Evolutionary conservation across 2,329 filamentous ascomycete species (phyloP).

Genomic region (Fusarium bulbicola): DNA sequence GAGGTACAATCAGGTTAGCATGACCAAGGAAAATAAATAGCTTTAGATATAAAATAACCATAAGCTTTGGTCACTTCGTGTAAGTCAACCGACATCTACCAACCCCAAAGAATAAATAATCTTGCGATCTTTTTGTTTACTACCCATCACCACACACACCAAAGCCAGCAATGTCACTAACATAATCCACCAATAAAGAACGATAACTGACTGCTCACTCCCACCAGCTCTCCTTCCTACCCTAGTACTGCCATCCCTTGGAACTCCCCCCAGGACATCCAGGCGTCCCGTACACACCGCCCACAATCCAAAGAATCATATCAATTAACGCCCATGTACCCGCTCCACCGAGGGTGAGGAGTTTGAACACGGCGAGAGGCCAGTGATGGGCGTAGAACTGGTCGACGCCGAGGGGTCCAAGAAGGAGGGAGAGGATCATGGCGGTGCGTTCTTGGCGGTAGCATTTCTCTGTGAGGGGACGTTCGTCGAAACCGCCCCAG

Average conservation of each 20-base stretch:
- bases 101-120: background rate
- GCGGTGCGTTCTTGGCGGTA: conserved; percentile 35
- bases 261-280: conserved; percentile 31
- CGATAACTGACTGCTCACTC: background rate
- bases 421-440: conserved; percentile 26
- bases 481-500: conserved; percentile 32
- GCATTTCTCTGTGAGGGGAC: conserved; percentile 23
- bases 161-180: background rate
- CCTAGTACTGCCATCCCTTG: conserved; percentile 15
- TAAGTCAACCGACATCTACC: background rate
- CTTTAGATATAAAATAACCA: too few relatives aligned
- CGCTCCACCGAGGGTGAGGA: conserved; percentile 27
- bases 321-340: conserved; percentile 23
- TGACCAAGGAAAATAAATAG: too few relatives aligned
- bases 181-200: background rate
- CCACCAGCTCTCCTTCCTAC: background rate
- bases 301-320: conserved; percentile 37
- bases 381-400: conserved; percentile 36
- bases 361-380: conserved; percentile 28
- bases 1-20: too few relatives aligned
- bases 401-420: conserved; percentile 23
- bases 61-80: background rate
- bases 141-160: too few relatives aligned
- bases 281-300: conserved; percentile 35
- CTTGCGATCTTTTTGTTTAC: background rate